Evolutionary conservation across 2,329 filamentous ascomycete genomes (phyloP).

Genomic region (Cadophora sp.): DNA sequence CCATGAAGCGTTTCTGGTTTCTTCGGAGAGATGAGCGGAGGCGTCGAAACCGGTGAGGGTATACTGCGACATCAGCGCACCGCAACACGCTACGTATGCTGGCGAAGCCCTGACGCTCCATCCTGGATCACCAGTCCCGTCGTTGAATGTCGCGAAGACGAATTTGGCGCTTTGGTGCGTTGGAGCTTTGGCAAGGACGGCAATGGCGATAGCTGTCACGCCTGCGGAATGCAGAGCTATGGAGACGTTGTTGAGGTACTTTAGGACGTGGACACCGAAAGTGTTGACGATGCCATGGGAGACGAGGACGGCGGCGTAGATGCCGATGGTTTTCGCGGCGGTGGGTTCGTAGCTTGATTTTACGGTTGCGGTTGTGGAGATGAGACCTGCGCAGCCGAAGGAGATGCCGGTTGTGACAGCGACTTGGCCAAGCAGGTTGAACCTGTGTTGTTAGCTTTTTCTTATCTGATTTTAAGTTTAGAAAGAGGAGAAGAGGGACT

Average conservation of each 20-base stretch:
- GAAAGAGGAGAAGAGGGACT: neutral
- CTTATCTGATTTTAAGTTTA: neutral
- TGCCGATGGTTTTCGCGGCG: slow-evolving; percentile 59
- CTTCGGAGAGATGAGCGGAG: slow-evolving; percentile 62
- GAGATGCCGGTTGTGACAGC: slow-evolving; percentile 56
- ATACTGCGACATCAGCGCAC: slow-evolving; percentile 61
- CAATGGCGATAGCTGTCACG: slow-evolving; percentile 58
- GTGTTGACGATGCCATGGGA: slow-evolving; percentile 62
- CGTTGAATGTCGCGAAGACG: slow-evolving; percentile 60
- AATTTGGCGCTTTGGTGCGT: slow-evolving; percentile 60
- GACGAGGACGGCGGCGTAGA: slow-evolving; percentile 62
- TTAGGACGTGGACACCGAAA: slow-evolving; percentile 61
- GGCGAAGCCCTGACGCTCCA: slow-evolving; percentile 60
- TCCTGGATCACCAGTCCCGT: slow-evolving; percentile 58
- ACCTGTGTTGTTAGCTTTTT: slow-evolving; percentile 41
- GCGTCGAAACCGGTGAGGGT: slow-evolving; percentile 61
- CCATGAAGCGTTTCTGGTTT: slow-evolving; percentile 62
- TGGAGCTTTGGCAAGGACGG: slow-evolving; percentile 62
- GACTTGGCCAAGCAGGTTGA: slow-evolving; percentile 56
- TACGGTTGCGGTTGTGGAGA: slow-evolving; percentile 53
- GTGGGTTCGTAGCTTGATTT: slow-evolving; percentile 52
- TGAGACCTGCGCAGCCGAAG: slow-evolving; percentile 53
- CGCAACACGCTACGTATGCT: slow-evolving; percentile 61
- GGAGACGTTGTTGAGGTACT: slow-evolving; percentile 62
- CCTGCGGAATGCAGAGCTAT: slow-evolving; percentile 62